Base-by-base conservation (phyloP, 768 basidiomycete species). In the Termitomyces sp. region DNA sequence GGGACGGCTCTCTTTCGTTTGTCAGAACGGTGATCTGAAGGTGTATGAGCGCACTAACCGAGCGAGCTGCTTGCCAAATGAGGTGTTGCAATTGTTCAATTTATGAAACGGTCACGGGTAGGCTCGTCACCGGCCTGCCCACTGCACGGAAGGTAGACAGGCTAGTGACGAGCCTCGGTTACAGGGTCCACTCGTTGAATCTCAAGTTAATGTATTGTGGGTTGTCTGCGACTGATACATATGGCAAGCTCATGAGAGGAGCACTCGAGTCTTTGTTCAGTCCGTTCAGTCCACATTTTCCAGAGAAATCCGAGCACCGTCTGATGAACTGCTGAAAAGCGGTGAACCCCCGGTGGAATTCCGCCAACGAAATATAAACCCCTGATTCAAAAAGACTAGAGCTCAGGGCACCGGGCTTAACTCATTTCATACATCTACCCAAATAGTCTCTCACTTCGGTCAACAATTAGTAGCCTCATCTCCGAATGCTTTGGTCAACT, bases 1-100 rank as follows among this genome's bases (percentile, higher is more conserved):
- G 2, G 81, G 77, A 0, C 71, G 80, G 10, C 63, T 89, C 32
- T 83, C 77, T 63, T 63, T 89, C 51, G 83, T 88, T 19, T 83
- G 76, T 55, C 66, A 70, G 42, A 67, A 64, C 4, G 77, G 78
- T 2, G 69, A 70, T 23, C 60, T 89, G 59, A 67, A 74, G 52
- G 72, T 86, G 2, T 85, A 80, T 61, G 70, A 77, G 62, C 75
- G 86, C 53, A 74, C 63, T 49, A 71, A 68, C 51, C 58, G 70
- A 35, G 72, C 71, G 3, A 75, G 73, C 50, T 77, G 70, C 60
- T 68, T 84, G 35, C 79, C 83, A 0, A 76, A 81, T 21, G 70
- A 74, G 12, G 63, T 73, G 17, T 61, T 81, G 61, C 67, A 60
- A 46, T 56, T 66, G 21, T 78, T 78, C 48, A 60, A 66, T 21